Evolutionary conservation across 345 rosid genomes (phyloP).

Genomic region (Linum usitatissimum): DNA sequence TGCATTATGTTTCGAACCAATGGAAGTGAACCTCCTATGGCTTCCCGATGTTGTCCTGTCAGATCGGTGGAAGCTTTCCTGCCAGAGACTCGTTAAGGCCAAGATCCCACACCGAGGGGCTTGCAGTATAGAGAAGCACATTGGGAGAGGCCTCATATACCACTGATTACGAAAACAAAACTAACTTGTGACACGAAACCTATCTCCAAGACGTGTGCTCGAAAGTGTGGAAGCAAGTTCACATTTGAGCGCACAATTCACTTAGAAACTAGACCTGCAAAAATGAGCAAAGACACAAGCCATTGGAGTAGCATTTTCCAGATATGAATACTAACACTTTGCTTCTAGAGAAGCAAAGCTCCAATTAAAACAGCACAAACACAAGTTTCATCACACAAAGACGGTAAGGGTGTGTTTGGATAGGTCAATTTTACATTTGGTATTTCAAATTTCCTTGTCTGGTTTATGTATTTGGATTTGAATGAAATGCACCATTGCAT

Average conservation of each 20-base stretch:
- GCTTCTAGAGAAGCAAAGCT: too few species aligned
- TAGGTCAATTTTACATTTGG: too few species aligned
- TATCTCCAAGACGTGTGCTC: too few species aligned
- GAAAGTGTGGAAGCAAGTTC: too few species aligned
- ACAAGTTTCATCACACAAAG: too few species aligned
- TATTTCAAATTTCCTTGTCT: too few species aligned
- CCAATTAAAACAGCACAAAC: too few species aligned
- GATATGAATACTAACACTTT: too few species aligned
- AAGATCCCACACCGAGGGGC: slow-evolving; percentile 44
- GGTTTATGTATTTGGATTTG: too few species aligned
- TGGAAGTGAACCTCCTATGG: slow-evolving; percentile 25
- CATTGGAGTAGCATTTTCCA: background rate
- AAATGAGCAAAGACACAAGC: background rate
- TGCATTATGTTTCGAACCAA: slow-evolving; percentile 31
- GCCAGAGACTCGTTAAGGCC: slow-evolving; percentile 36
- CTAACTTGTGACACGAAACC: too few species aligned
- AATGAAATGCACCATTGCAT: too few species aligned
- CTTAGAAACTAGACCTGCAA: slow-evolving; percentile 1
- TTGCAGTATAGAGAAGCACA: slow-evolving; percentile 60
- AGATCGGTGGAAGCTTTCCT: slow-evolving; percentile 30
- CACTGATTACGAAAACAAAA: background rate
- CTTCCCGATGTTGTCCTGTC: slow-evolving; percentile 15
- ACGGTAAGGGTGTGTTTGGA: too few species aligned
- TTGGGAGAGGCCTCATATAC: slow-evolving; percentile 30
- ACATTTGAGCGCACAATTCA: background rate